Conservation (phyloP, 352 stramenopile species). For the Globisporangium ultimum region DNA sequence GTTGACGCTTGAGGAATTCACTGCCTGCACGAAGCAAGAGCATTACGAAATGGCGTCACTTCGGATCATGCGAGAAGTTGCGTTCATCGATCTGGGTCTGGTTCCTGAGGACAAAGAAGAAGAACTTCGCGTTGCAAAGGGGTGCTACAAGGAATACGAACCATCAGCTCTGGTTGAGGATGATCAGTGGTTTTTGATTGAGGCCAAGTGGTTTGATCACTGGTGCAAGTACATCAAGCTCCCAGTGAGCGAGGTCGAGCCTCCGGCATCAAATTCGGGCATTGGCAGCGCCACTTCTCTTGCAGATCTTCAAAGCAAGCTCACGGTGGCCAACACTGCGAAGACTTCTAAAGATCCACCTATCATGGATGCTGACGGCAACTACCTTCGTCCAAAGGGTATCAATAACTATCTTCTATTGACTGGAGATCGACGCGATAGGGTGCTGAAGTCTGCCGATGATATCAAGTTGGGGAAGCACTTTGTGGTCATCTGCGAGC, state of each 20-base stretch:
- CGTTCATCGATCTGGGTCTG: conserved; percentile 80
- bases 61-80: conserved; percentile 81
- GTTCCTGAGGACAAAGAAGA: conserved; percentile 74
- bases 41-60: conserved; percentile 77
- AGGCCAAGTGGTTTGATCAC: conserved; percentile 83
- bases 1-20: conserved; percentile 70
- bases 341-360: conserved; percentile 48
- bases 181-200: conserved; percentile 81
- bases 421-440: conserved; percentile 63
- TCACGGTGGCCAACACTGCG: conserved; percentile 10
- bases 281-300: conserved; percentile 8
- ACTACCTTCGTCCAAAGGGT: conserved; percentile 77
- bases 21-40: conserved; percentile 54
- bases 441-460: conserved; percentile 63
- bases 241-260: conserved; percentile 24
- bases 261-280: conserved; percentile 28
- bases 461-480: conserved; percentile 80
- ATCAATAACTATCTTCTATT: conserved; percentile 82
- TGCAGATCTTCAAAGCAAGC: conserved; percentile 6
- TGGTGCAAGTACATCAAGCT: conserved; percentile 80
- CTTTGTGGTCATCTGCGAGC: conserved; percentile 84
- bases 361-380: conserved; percentile 76
- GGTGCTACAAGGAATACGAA: conserved; percentile 80
- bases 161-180: conserved; percentile 66
- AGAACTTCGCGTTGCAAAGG: conserved; percentile 65